Percentiles rank a stretch among this genome's conserved stretches.
These are phyloP conservation scores for Solanum piurae DNA, from an alignment of 257 asterid species.

Conservation along the genomic window DNA sequence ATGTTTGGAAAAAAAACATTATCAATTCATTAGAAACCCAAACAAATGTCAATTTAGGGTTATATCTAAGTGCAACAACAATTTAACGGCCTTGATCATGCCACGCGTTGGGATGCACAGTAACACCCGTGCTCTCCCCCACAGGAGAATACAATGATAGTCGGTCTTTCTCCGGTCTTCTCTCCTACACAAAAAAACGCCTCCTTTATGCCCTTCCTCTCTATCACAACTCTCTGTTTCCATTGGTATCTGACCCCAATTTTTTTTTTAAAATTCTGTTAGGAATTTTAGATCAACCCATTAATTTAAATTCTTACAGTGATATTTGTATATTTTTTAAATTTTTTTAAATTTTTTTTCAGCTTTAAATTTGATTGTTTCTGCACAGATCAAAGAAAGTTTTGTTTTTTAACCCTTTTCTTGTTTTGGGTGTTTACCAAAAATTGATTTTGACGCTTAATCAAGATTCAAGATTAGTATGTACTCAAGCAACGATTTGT, in stretches of 20 bases:
- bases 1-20: background rate
- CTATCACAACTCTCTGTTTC: background rate
- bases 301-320: background rate
- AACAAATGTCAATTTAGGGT: background rate
- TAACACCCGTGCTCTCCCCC: background rate
- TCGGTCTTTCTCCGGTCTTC: background rate
- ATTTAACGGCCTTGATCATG: background rate
- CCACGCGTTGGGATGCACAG: background rate
- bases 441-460: background rate
- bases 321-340: background rate
- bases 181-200: background rate
- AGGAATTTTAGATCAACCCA: background rate
- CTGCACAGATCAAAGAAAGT: background rate
- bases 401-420: background rate
- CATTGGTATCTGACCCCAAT: background rate
- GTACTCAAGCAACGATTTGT: constrained; percentile 32
- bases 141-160: background rate
- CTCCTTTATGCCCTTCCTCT: background rate
- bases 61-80: background rate
- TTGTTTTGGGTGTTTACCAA: background rate
- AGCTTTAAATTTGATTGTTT: background rate
- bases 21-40: background rate
- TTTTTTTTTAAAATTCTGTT: background rate
- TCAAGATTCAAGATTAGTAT: constrained; percentile 9
- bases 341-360: background rate